phyloP scores from a whole-genome alignment of 2,329 filamentous ascomycete genomes.

The Tolypocladium amazonense region DNA sequence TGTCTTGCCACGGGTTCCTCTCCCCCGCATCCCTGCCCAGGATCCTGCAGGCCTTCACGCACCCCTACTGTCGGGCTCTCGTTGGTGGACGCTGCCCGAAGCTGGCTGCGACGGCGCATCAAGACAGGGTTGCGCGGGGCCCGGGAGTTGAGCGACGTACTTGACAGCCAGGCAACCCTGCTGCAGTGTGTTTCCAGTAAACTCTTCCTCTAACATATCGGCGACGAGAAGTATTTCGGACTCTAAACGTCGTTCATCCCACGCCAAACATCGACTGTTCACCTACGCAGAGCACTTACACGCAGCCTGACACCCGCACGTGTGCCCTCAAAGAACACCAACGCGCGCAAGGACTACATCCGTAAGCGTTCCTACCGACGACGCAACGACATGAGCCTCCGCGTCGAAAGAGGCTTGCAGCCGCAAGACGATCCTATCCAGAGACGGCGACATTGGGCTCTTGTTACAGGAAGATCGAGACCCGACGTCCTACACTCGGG shows the following conservation, averaged over 20 bases:
- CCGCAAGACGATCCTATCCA: background rate
- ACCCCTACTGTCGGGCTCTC: background rate
- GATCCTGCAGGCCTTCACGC: background rate
- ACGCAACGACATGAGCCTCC: background rate
- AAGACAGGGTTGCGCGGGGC: background rate
- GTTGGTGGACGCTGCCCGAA: background rate
- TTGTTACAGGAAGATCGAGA: background rate
- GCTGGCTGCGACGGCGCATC: background rate
- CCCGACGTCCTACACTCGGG: background rate
- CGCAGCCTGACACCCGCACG: background rate
- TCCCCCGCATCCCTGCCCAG: background rate
- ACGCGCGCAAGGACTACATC: background rate
- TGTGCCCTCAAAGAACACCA: background rate
- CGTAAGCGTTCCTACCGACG: background rate
- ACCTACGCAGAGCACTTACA: background rate
- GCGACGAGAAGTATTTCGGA: background rate
- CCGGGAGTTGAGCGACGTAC: background rate
- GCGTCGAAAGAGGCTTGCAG: background rate
- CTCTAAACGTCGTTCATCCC: background rate
- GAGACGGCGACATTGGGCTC: background rate
- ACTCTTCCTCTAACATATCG: background rate
- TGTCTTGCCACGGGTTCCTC: conserved; percentile 1
- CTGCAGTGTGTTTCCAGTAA: background rate
- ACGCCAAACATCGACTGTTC: background rate
- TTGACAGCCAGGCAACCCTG: background rate